Evolutionary conservation across 2,329 filamentous ascomycete species (phyloP).

Genomic region (Phyllosticta capitalensis): DNA sequence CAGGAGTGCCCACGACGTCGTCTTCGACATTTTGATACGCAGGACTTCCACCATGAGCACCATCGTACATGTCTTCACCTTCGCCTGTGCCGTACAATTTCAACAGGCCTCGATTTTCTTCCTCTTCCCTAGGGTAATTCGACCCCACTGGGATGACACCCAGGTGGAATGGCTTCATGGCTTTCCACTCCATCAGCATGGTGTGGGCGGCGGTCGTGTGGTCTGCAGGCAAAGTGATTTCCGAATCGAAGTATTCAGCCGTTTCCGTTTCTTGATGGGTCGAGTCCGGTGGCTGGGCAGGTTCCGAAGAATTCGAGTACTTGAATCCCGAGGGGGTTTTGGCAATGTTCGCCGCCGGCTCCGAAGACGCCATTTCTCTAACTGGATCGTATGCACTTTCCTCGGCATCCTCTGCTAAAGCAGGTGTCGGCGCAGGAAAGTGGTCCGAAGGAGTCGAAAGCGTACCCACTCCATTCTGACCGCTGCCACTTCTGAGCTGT

Average conservation of each 20-base stretch:
- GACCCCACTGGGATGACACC: conserved; percentile 32
- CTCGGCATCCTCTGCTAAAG: conserved; percentile 10
- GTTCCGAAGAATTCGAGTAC: conserved; percentile 18
- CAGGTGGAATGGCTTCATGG: conserved; percentile 43
- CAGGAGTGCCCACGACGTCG: conserved; percentile 17
- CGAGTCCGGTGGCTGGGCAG: background rate
- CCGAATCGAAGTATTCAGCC: conserved; percentile 32
- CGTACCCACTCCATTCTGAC: conserved; percentile 11
- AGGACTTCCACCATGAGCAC: conserved; percentile 28
- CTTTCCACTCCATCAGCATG: conserved; percentile 57
- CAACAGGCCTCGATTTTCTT: conserved; percentile 64
- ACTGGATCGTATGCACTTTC: conserved; percentile 10
- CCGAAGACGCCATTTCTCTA: conserved; percentile 9
- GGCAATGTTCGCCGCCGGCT: conserved; percentile 4
- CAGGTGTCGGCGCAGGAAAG: conserved; percentile 7
- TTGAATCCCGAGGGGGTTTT: conserved; percentile 2
- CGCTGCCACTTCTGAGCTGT: conserved; percentile 1
- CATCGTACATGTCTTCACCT: conserved; percentile 51
- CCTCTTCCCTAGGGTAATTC: conserved; percentile 64
- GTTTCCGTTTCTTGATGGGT: conserved; percentile 21
- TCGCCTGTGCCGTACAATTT: conserved; percentile 73
- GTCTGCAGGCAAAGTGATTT: conserved; percentile 67
- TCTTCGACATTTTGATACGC: conserved; percentile 32
- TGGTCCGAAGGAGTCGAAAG: conserved; percentile 11
- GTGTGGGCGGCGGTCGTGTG: conserved; percentile 87